Evolutionary conservation across 495 filamentous ascomycete species (phyloP).

Genomic region (Aspergillus cristatus): DNA sequence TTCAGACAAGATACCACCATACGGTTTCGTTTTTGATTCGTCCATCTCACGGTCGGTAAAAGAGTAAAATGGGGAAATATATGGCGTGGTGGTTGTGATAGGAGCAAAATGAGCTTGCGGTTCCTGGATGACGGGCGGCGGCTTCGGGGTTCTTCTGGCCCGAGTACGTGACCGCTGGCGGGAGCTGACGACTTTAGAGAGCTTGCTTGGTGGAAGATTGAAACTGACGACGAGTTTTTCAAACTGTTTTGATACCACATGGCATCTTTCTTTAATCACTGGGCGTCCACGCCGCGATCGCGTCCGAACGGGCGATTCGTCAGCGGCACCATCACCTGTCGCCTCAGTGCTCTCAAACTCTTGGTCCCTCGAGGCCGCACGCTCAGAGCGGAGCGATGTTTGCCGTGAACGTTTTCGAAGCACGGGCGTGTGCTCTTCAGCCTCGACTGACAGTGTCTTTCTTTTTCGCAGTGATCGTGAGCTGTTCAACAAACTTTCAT

Average conservation of each 20-base stretch:
- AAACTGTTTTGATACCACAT: slow-evolving; percentile 24
- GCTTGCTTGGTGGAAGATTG: slow-evolving; percentile 47
- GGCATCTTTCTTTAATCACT: slow-evolving; percentile 26
- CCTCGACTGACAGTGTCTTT: slow-evolving; percentile 53
- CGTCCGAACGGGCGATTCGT: slow-evolving; percentile 18
- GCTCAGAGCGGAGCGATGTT: slow-evolving; percentile 19
- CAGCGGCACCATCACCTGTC: slow-evolving; percentile 9
- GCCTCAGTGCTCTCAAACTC: slow-evolving; percentile 14
- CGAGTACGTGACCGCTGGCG: slow-evolving; percentile 25
- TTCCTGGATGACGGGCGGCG: slow-evolving; percentile 23
- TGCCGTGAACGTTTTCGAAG: slow-evolving; percentile 39
- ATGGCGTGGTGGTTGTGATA: slow-evolving; percentile 39
- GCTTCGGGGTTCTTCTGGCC: slow-evolving; percentile 30
- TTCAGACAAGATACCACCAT: slow-evolving; percentile 86
- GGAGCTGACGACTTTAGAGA: slow-evolving; percentile 47
- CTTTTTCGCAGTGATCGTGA: slow-evolving; percentile 81
- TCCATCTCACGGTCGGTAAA: slow-evolving; percentile 83
- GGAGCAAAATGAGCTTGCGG: slow-evolving; percentile 38
- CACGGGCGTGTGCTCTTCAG: slow-evolving; percentile 40
- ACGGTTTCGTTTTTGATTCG: slow-evolving; percentile 84
- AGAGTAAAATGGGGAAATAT: slow-evolving; percentile 68
- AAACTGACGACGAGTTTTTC: slow-evolving; percentile 50
- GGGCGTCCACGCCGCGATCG: slow-evolving; percentile 31
- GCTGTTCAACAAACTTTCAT: slow-evolving; percentile 77
- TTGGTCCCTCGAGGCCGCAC: slow-evolving; percentile 10